A percentile compares a stretch with the other conserved stretches of the same genome.
Evolutionary conservation across 2,329 filamentous ascomycete genomes (phyloP).

Genomic region (Lithohypha guttulata): DNA sequence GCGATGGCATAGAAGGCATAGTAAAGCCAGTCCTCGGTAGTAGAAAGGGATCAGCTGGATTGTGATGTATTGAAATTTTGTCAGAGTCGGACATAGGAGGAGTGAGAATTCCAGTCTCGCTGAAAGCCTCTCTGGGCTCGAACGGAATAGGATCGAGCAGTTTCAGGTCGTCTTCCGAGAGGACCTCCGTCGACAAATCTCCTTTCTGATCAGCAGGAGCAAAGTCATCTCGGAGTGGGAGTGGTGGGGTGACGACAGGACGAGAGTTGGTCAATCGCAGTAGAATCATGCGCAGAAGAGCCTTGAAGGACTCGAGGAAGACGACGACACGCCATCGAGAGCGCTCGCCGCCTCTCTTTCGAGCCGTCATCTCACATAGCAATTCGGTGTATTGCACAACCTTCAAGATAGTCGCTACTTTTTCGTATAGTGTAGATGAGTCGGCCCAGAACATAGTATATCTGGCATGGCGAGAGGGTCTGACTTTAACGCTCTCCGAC

Average conservation of each 20-base stretch:
- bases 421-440: constrained; percentile 60
- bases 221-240: constrained; percentile 70
- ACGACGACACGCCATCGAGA: constrained; percentile 80
- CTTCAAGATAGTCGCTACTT: constrained; percentile 71
- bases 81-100: constrained; percentile 20
- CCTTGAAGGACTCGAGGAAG: constrained; percentile 74
- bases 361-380: constrained; percentile 94
- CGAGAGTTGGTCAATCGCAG: constrained; percentile 73
- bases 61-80: constrained; percentile 18
- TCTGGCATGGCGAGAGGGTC: constrained; percentile 48
- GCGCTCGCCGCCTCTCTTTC: constrained; percentile 68
- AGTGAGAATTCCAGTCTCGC: constrained; percentile 19
- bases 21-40: constrained; percentile 92
- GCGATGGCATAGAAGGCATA: constrained; percentile 70
- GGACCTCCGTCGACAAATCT: constrained; percentile 40
- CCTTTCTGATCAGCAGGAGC: constrained; percentile 44
- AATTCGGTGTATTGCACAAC: constrained; percentile 92
- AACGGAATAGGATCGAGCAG: constrained; percentile 13
- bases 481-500: constrained; percentile 24
- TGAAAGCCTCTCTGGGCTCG: constrained; percentile 16
- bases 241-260: constrained; percentile 67
- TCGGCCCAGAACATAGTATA: constrained; percentile 55
- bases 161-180: constrained; percentile 26
- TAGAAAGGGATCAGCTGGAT: constrained; percentile 56
- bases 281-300: constrained; percentile 68